Evolutionary conservation across 192 early-diverging fungal genomes (phyloP).

Genomic region (Entomortierella parvispora): DNA sequence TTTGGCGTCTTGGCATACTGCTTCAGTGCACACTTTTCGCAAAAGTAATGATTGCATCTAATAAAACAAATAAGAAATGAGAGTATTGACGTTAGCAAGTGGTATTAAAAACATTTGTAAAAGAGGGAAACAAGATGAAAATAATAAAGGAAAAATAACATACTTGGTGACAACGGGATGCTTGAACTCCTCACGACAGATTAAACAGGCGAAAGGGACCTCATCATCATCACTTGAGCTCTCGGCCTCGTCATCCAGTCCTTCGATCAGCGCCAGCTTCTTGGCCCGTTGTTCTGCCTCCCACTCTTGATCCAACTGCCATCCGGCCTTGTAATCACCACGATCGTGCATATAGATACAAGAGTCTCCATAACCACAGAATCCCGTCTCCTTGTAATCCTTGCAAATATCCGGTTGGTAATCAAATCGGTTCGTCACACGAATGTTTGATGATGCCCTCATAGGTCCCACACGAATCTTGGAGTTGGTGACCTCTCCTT

Average conservation of each 20-base stretch:
- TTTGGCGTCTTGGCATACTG: conserved; percentile 86
- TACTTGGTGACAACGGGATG: conserved; percentile 91
- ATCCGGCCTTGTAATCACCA: conserved; percentile 95
- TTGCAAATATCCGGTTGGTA: conserved; percentile 99
- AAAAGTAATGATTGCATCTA: conserved; percentile 96
- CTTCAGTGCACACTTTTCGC: conserved; percentile 91
- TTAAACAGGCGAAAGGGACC: conserved; percentile 94
- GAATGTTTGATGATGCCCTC: conserved; percentile 73
- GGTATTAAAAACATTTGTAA: conserved; percentile 14
- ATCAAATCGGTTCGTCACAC: conserved; percentile 89
- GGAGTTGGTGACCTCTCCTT: conserved; percentile 67
- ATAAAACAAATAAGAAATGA: conserved; percentile 12
- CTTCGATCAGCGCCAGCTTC: conserved; percentile 60
- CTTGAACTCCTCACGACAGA: conserved; percentile 90
- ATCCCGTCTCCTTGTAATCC: conserved; percentile 97
- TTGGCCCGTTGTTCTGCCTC: conserved; percentile 84
- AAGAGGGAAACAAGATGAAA: not conserved
- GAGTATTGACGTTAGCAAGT: not conserved
- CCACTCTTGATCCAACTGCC: conserved; percentile 99
- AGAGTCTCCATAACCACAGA: conserved; percentile 97
- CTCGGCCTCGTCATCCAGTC: conserved; percentile 57
- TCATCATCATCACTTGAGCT: conserved; percentile 74
- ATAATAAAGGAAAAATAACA: conserved; percentile 28
- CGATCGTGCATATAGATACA: conserved; percentile 99
- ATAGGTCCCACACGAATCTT: conserved; percentile 79